phyloP scores from a whole-genome alignment of 2,329 filamentous ascomycete species.

The Phialocephala subalpina region DNA sequence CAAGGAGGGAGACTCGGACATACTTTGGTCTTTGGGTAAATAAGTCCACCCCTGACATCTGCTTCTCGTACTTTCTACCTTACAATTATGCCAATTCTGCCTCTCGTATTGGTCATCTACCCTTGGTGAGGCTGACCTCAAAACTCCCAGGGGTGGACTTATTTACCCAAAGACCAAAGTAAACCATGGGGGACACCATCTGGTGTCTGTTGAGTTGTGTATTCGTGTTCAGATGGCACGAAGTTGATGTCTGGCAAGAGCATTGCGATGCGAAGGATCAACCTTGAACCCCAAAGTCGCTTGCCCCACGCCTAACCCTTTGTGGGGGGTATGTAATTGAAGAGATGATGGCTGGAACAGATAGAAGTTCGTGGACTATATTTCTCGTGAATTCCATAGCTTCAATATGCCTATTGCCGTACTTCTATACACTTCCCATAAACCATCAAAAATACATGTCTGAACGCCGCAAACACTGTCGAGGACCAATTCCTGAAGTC shows the following conservation, averaged over 20 bases:
- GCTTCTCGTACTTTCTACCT: no score
- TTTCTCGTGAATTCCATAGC: background rate
- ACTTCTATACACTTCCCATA: conserved; percentile 14
- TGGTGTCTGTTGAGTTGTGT: background rate
- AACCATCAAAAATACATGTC: conserved; percentile 36
- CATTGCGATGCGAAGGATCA: background rate
- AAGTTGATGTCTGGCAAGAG: background rate
- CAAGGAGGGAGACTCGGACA: background rate
- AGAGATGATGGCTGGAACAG: background rate
- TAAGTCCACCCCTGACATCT: no score
- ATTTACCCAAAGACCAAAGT: no score
- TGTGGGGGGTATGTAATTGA: background rate
- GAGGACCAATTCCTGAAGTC: conserved; percentile 21
- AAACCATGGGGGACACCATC: no score
- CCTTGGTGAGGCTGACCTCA: no score
- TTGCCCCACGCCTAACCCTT: background rate
- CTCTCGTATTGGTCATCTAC: no score
- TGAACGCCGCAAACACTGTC: conserved; percentile 35
- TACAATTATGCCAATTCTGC: no score
- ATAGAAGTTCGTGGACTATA: background rate
- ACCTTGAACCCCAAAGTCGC: background rate
- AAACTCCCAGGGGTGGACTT: no score
- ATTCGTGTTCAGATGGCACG: background rate
- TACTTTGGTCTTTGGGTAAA: no score
- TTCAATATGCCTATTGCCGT: background rate